Percentiles rank a stretch among this genome's conserved stretches.
These are phyloP conservation scores for Globisporangium polare DNA, from an alignment of 352 stramenopile species.

Conservation along the genomic window DNA sequence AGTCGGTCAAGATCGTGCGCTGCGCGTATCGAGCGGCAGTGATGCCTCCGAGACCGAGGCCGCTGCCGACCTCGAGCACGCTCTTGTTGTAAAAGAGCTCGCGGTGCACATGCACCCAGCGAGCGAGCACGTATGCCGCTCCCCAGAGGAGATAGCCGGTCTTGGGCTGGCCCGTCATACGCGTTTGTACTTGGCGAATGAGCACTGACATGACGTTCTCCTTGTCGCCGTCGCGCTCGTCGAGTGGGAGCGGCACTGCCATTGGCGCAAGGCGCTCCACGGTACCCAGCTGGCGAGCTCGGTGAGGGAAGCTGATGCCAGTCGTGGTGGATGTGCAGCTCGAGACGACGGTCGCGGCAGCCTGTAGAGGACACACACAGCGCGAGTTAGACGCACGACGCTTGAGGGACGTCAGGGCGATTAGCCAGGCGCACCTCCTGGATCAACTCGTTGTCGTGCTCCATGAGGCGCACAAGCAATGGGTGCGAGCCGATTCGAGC, in stretches of 20 bases:
- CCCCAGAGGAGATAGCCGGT: slow-evolving; percentile 85
- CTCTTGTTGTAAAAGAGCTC: slow-evolving; percentile 67
- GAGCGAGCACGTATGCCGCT: slow-evolving; percentile 71
- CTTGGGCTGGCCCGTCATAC: slow-evolving; percentile 85
- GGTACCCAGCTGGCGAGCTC: slow-evolving; percentile 53
- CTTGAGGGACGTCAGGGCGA: background rate
- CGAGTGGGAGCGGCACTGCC: slow-evolving; percentile 50
- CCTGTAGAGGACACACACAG: slow-evolving; percentile 23
- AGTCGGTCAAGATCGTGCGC: slow-evolving; percentile 72
- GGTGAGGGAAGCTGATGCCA: slow-evolving; percentile 66
- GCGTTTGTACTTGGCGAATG: slow-evolving; percentile 73
- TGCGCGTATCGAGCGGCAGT: slow-evolving; percentile 64
- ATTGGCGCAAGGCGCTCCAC: slow-evolving; percentile 53
- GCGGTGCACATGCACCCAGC: slow-evolving; percentile 78
- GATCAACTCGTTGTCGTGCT: slow-evolving; percentile 71
- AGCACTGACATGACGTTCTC: slow-evolving; percentile 45
- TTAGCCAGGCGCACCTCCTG: slow-evolving; percentile 40
- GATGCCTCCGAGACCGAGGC: slow-evolving; percentile 76
- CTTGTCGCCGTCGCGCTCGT: slow-evolving; percentile 42
- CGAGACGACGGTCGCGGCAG: slow-evolving; percentile 57
- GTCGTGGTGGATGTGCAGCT: slow-evolving; percentile 58
- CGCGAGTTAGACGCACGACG: background rate
- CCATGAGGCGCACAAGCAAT: slow-evolving; percentile 71
- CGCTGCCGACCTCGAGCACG: slow-evolving; percentile 81
- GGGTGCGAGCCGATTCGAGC: slow-evolving; percentile 62